Base-by-base conservation (phyloP, 2,329 filamentous ascomycete genomes). In the Pseudopithomyces chartarum region DNA sequence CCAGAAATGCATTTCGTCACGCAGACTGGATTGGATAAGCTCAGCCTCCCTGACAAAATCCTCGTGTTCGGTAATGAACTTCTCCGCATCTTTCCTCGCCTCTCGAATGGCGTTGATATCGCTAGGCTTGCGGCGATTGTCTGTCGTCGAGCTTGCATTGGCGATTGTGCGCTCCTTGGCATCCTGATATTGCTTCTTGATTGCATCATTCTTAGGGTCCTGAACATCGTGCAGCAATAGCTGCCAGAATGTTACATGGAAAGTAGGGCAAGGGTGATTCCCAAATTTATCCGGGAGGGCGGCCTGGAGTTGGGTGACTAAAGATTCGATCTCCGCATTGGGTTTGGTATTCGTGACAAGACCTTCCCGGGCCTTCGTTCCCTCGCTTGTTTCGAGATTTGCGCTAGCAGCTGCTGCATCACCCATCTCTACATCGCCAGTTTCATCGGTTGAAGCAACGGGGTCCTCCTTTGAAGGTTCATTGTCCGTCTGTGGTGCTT, bases 211-310 rank as follows among this genome's bases (percentile, higher is more conserved):
- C 90, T 61, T 93, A 87, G 55, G 86, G 85, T 55, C 97, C 81
- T 71, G 59, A 8, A 75, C 62, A 40, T 99, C 94, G 44, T 90
- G 87, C 2, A 96, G 84, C 26, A 92, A 88, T 12, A 97, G 82
- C 49, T 93, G 89, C 95, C 95, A 99, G 77, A 99, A 99, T 0
- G 90, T 90, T 42, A 90, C 86, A 69, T 92, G 97, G 73, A 97
- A 94, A 29, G 90, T 87, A 0, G 92, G 82, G 42, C 87, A 92
- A 50, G 97, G 84, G 48, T 85, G 85, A 11, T 85, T 80, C 82
- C 89, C 92, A 5, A 87, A 84, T 7, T 86, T 83, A 1, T 84
- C 76, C 0, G 90, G 85, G 11, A 91, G 73, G 0, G 84, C 79
- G 6, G 80, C 78, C 57, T 85, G 84, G 17, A 97, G 83, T 29